phyloP scores from a whole-genome alignment of 192 early-diverging fungal genomes.

The Funneliformis mosseae region DNA sequence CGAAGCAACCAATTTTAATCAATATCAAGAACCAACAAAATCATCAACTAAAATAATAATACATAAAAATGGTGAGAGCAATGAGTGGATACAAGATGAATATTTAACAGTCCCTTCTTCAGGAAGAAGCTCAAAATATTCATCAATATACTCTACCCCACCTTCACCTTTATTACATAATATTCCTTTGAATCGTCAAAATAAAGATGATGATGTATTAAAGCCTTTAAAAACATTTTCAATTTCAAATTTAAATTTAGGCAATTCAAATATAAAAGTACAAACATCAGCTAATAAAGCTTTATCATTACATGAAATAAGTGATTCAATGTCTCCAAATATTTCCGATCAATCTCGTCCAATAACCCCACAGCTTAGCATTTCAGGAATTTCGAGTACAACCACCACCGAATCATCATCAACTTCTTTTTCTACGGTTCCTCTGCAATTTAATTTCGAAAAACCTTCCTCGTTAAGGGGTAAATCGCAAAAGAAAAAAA shows the following conservation, averaged over 20 bases:
- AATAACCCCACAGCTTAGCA: slow-evolving; percentile 7
- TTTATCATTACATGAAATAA: background rate
- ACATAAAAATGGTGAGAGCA: background rate
- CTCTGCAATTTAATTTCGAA: slow-evolving; percentile 5
- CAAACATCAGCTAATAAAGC: background rate
- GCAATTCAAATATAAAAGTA: background rate
- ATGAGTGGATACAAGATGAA: background rate
- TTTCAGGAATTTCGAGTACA: background rate
- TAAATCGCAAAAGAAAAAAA: background rate
- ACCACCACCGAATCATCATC: background rate
- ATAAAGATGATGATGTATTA: background rate
- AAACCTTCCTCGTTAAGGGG: background rate
- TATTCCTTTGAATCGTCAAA: background rate
- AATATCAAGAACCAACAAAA: background rate
- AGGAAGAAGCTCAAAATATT: no score
- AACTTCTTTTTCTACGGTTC: background rate
- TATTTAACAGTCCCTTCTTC: background rate
- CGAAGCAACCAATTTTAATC: background rate
- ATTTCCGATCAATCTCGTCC: background rate
- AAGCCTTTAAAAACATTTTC: background rate
- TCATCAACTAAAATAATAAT: background rate
- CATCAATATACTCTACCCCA: no score
- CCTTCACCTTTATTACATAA: background rate
- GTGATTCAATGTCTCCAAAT: background rate
- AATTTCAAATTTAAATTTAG: background rate